phyloP scores from a whole-genome alignment of 176 grass and related monocot genomes.

The Oryza longistaminata region DNA sequence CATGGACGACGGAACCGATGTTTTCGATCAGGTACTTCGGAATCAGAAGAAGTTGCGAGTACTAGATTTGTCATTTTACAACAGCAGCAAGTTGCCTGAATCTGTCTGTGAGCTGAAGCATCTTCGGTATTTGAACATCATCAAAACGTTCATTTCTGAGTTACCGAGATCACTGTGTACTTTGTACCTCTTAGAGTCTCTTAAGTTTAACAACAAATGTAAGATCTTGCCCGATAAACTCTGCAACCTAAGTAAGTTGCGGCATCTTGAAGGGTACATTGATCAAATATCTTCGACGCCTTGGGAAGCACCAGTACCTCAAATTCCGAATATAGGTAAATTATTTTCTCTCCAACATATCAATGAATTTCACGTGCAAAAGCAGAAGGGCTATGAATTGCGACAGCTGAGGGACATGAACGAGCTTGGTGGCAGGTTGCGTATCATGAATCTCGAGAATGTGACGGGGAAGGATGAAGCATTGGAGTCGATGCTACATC shows the following conservation, averaged over 20 bases:
- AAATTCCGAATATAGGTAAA: neutral
- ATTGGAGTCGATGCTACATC: too few relatives aligned
- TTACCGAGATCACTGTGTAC: neutral
- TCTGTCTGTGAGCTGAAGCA: slow-evolving; percentile 1
- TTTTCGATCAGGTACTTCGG: neutral
- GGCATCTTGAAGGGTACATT: neutral
- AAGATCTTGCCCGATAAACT: neutral
- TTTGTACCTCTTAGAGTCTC: slow-evolving; percentile 15
- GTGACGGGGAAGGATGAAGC: too few relatives aligned
- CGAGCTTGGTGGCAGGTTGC: too few relatives aligned
- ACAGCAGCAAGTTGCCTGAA: neutral
- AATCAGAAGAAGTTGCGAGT: too few relatives aligned
- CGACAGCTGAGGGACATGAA: neutral
- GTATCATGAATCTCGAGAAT: too few relatives aligned
- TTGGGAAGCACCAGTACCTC: too few relatives aligned
- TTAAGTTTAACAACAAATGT: neutral
- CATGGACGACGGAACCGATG: neutral
- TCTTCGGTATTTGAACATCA: slow-evolving; percentile 22
- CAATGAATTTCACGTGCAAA: neutral
- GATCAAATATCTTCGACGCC: too few relatives aligned
- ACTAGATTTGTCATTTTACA: neutral
- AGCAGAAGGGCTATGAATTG: neutral
- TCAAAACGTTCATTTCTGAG: neutral
- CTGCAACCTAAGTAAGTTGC: slow-evolving; percentile 8
- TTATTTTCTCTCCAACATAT: neutral